Percentiles rank a stretch among this genome's conserved stretches.
These are phyloP conservation scores for Aurantiochytrium sp. DNA, from an alignment of 108 stramenopile species.

Conservation along the genomic window DNA sequence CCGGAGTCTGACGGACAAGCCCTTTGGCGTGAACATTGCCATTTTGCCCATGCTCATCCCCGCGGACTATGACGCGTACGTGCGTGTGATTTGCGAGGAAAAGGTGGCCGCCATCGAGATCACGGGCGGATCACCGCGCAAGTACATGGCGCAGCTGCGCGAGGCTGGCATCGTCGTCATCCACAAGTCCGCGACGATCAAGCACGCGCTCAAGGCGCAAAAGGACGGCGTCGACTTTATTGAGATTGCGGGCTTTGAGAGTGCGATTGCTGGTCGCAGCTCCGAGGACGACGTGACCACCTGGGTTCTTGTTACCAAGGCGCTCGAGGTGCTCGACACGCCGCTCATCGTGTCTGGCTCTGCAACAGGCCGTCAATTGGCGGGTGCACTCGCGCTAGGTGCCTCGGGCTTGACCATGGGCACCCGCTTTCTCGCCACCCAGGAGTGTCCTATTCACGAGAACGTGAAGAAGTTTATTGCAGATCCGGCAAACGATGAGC, in stretches of 20 bases:
- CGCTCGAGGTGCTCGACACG: neutral
- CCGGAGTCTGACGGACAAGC: slow-evolving; percentile 3
- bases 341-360: slow-evolving; percentile 13
- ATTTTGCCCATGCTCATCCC: slow-evolving; percentile 4
- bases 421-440: neutral
- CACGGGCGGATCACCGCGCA: neutral
- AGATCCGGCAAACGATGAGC: neutral
- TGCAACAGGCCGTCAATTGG: neutral
- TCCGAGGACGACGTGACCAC: neutral
- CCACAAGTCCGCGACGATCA: slow-evolving; percentile 12
- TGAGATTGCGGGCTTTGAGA: slow-evolving; percentile 12
- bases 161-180: neutral
- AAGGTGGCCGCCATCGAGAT: slow-evolving; percentile 2
- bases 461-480: neutral
- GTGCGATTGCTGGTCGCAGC: neutral
- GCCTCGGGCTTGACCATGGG: neutral
- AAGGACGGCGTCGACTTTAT: neutral
- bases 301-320: slow-evolving; percentile 2
- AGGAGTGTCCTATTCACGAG: neutral
- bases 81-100: neutral
- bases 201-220: slow-evolving; percentile 2
- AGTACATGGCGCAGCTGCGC: slow-evolving; percentile 17
- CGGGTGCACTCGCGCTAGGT: neutral
- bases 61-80: slow-evolving; percentile 9
- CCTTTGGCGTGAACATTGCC: slow-evolving; percentile 1